These are phyloP conservation scores for Triticum urartu DNA, from an alignment of 176 grass and related monocot genomes.

Conservation along the genomic window DNA sequence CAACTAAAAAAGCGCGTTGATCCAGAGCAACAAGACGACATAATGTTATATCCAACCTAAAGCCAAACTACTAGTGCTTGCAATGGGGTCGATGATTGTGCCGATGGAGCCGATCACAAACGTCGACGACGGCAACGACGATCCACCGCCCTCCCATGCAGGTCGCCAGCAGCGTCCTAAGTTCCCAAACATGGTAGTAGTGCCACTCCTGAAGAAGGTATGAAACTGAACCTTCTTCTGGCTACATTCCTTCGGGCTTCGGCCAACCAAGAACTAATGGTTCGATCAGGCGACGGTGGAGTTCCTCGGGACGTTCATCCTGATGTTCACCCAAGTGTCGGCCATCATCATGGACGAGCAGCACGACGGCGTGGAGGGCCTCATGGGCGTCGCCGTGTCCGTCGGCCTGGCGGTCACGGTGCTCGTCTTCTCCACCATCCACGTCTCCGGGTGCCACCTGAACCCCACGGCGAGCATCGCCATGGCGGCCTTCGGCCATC, in stretches of 20 bases:
- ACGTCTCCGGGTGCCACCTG: slow-evolving; percentile 72
- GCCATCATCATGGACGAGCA: slow-evolving; percentile 60
- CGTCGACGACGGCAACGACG: background rate
- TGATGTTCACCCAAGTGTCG: slow-evolving; percentile 59
- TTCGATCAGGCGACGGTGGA: background rate
- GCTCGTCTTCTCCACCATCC: slow-evolving; percentile 52
- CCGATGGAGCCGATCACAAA: background rate
- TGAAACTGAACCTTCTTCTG: background rate
- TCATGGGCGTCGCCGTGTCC: slow-evolving; percentile 46
- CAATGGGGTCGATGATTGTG: slow-evolving; percentile 17
- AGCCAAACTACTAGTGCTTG: background rate
- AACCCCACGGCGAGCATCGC: slow-evolving; percentile 70
- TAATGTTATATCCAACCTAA: background rate
- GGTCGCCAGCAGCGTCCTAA: background rate
- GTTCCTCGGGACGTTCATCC: slow-evolving; percentile 66
- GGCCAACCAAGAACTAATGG: background rate
- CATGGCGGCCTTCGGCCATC: slow-evolving; percentile 48
- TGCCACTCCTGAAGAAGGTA: slow-evolving; percentile 14
- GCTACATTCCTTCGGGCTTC: background rate
- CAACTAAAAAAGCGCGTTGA: background rate
- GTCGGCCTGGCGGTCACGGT: slow-evolving; percentile 49
- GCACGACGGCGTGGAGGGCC: slow-evolving; percentile 35
- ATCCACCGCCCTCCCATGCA: background rate
- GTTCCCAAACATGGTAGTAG: background rate
- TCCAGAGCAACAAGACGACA: background rate